Evolutionary conservation across 2,329 filamentous ascomycete genomes (phyloP).

Genomic region (Colletotrichum chlorophyti): DNA sequence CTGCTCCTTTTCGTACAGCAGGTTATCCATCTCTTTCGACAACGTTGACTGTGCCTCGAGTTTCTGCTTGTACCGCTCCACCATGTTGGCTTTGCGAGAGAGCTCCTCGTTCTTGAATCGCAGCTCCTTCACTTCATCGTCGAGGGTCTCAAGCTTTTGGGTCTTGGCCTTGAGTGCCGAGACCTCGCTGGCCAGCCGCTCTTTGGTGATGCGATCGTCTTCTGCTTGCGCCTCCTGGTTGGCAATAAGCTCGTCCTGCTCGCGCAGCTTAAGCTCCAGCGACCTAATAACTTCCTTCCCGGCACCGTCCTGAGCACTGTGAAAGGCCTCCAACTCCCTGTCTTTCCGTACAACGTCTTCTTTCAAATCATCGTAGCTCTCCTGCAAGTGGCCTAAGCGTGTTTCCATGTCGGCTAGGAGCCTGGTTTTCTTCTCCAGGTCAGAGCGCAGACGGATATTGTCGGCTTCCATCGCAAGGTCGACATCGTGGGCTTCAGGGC

Average conservation of each 20-base stretch:
- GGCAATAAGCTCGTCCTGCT: conserved; percentile 76
- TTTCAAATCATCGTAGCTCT: conserved; percentile 70
- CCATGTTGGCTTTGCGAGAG: conserved; percentile 67
- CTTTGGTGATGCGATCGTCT: conserved; percentile 52
- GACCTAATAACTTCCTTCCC: conserved; percentile 59
- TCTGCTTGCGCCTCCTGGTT: conserved; percentile 72
- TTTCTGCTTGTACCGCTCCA: conserved; percentile 68
- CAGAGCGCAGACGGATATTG: conserved; percentile 55
- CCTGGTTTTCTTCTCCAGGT: conserved; percentile 61
- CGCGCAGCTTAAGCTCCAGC: conserved; percentile 63
- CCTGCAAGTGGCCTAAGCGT: conserved; percentile 65
- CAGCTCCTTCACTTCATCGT: conserved; percentile 66
- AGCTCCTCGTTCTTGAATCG: conserved; percentile 65
- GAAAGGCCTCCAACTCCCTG: conserved; percentile 57
- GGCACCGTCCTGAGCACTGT: conserved; percentile 58
- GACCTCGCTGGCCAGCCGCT: conserved; percentile 56
- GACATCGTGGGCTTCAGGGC: conserved; percentile 55
- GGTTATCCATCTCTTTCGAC: conserved; percentile 61
- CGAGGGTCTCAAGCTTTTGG: conserved; percentile 56
- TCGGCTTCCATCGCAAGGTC: conserved; percentile 65
- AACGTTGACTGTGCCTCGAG: conserved; percentile 62
- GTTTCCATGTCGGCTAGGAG: conserved; percentile 65
- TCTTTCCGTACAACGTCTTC: conserved; percentile 66
- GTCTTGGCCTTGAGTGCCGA: conserved; percentile 52
- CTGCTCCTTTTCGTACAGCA: conserved; percentile 62